Percentiles rank a stretch among this genome's conserved stretches.
phyloP scores from a whole-genome alignment of 1,284 basidiomycete species.

The Cryptococcus hybrid region DNA sequence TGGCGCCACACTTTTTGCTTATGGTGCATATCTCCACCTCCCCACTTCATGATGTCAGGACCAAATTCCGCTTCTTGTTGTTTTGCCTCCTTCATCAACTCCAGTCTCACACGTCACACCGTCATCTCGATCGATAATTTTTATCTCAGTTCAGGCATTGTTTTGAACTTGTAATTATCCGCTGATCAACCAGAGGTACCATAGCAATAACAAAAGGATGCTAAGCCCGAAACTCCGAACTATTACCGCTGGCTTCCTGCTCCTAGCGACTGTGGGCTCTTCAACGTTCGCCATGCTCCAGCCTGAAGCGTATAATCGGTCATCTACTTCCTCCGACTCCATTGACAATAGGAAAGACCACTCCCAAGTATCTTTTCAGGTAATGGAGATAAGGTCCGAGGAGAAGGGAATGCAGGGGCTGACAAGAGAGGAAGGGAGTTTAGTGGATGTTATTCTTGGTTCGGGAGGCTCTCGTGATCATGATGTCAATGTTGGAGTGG shows the following conservation, averaged over 20 bases:
- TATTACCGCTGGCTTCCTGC: constrained; percentile 4
- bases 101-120: no score
- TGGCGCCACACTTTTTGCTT: constrained; percentile 14
- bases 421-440: constrained; percentile 1
- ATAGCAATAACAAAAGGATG: neutral
- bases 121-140: no score
- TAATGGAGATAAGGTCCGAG: no score
- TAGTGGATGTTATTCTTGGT: constrained; percentile 10
- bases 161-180: no score
- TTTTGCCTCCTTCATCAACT: neutral
- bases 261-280: neutral
- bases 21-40: neutral
- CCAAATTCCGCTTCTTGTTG: neutral
- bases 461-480: neutral
- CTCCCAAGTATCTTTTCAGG: no score
- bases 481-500: neutral
- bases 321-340: neutral
- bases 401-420: neutral
- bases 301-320: neutral
- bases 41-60: neutral
- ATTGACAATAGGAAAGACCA: neutral
- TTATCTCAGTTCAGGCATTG: no score
- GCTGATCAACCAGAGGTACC: no score
- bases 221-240: constrained; percentile 7
- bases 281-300: constrained; percentile 1